Evolutionary conservation across 192 early-diverging fungal genomes (phyloP).

Genomic region (Coemansia sp.): DNA sequence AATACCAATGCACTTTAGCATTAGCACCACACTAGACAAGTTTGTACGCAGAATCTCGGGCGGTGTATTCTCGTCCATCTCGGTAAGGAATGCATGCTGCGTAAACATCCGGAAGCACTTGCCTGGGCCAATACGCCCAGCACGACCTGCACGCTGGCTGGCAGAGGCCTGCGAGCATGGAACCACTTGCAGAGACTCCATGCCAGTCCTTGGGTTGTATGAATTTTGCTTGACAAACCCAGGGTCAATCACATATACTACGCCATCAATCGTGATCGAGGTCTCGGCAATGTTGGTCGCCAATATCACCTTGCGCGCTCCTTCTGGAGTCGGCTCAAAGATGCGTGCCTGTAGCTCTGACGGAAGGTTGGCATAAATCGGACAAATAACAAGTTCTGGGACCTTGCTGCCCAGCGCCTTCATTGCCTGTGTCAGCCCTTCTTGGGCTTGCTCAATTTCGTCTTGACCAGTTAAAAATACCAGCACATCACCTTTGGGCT

Average conservation of each 20-base stretch:
- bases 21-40: constrained; percentile 83
- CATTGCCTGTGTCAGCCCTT: constrained; percentile 72
- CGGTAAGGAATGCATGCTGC: constrained; percentile 85
- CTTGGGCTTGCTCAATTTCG: constrained; percentile 93
- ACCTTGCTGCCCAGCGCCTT: constrained; percentile 85
- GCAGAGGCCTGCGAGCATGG: constrained; percentile 95
- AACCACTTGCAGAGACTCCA: constrained; percentile 96
- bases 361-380: constrained; percentile 95
- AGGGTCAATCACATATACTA: constrained; percentile 96
- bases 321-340: constrained; percentile 95
- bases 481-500: constrained; percentile 86
- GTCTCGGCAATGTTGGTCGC: constrained; percentile 99
- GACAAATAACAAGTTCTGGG: constrained; percentile 86
- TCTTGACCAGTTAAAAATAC: constrained; percentile 98
- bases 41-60: constrained; percentile 98
- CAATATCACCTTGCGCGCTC: constrained; percentile 89
- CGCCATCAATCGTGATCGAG: constrained; percentile 95
- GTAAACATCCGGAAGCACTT: constrained; percentile 98
- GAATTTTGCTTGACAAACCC: constrained; percentile 96
- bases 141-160: constrained; percentile 91
- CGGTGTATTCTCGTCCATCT: constrained; percentile 91
- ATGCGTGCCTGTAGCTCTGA: constrained; percentile 96
- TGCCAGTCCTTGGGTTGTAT: constrained; percentile 91
- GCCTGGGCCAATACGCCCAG: constrained; percentile 94
- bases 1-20: constrained; percentile 94